Evolutionary conservation across 257 asterid species (phyloP), one percentile per base, ranked within the genome.

Genomic region (Agastache rugosa): DNA sequence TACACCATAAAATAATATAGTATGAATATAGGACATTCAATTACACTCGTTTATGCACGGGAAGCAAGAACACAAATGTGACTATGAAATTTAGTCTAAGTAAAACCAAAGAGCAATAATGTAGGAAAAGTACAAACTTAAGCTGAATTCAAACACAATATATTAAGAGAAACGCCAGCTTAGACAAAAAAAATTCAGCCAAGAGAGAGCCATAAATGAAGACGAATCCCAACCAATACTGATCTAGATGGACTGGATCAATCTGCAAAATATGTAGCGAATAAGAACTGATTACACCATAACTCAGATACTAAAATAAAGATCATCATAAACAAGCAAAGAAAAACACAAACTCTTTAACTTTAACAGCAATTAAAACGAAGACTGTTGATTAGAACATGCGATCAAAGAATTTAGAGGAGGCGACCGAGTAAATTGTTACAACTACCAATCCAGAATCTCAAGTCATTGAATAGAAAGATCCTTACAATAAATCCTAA

Each of bases 401-500:
- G 76, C 56, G 83, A 69, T 75, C 73, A 42, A 31, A 44, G 37
- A 71, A 51, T 31, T 73, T 75, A 85, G 88, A 81, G 51, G 86
- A 85, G 80, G 84, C 84, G 35, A 87, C 84, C 62, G 77, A 64
- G 42, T n/a, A 41, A 63, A 22, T 16, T 2, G 31, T 12, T 14
- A 42, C 56, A 12, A 42, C 41, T 39, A 64, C 23, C 54, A 11
- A 64, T 41, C 51, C 6, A 41, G 19, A 1, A 6, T 1, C 3
- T 55, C 50, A 20, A 45, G 14, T 6, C 54, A 29, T 6, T 20
- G n/a, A 23, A 58, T 27, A 10, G 12, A 9, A 27, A 23, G 48
- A 55, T 27, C 25, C 19, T 44, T 42, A 42, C 19, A n/a, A 31
- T 1, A 54, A 54, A 23, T 0, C 1, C 1, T 1, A n/a, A 42